Evolutionary conservation across 2,329 filamentous ascomycete genomes (phyloP), one percentile per base, ranked within the genome.

Genomic region (Microcera coccophila): DNA sequence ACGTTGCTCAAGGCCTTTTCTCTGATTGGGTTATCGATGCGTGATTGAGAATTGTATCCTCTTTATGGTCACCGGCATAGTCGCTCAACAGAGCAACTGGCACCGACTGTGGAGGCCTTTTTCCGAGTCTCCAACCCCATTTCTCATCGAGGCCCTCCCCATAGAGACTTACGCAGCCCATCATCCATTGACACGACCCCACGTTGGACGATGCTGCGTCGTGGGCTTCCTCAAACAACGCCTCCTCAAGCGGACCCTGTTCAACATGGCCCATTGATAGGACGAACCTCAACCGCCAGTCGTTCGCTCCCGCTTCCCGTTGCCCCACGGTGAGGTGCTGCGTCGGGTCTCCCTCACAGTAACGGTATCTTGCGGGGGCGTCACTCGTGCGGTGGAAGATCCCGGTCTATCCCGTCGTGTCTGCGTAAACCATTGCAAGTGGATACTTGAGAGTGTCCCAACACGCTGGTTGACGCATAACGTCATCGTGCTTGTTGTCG

Each of bases 101-200:
- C 44, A 45, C 31, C 21, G 38, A 42, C 19, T 26, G 43, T 49
- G 50, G 54, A 52, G 50, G 45, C 38, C n/a, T 18, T 20, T 8
- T 19, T 15, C 37, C 39, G 46, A 26, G 38, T 38, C 47, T 39
- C 45, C 42, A 41, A 22, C 47, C 39, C 38, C 43, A 46, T 32
- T 36, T 53, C 47, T 41, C 47, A 52, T 45, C 46, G 55, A 45
- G 48, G 40, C 47, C 44, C 45, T 36, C 41, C 29, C 44, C 37
- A 36, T 42, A 37, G 26, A 34, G 45, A 39, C 38, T 47, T 49
- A 39, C 42, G 44, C 53, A 41, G 29, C 55, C 54, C 49, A 44
- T 59, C 51, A 58, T 47, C 54, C 53, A 57, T 53, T 53, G 47
- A 51, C 38, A 55, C 36, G 53, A 59, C 56, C 54, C 56, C 56